Percentiles rank a stretch among this genome's conserved stretches.
Evolutionary conservation across 306 rosid species (phyloP).

Genomic region (Quercus rubra): DNA sequence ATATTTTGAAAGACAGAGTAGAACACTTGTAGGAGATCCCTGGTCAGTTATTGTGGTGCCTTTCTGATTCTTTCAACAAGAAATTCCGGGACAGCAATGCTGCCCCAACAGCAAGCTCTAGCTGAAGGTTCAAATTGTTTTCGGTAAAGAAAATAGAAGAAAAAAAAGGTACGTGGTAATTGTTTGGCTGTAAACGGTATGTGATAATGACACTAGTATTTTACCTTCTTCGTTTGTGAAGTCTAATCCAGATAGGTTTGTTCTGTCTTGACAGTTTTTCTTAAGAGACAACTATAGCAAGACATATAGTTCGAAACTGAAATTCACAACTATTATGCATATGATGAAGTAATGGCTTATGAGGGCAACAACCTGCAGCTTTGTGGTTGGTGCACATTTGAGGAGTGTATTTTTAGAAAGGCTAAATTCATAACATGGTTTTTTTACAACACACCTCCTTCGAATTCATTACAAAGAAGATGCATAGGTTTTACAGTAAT

Average conservation of each 20-base stretch:
- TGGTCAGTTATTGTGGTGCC: neutral
- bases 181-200: neutral
- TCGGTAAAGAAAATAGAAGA: neutral
- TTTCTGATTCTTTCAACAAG: constrained; percentile 50
- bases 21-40: neutral
- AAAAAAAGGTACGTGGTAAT: neutral
- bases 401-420: too few relatives aligned
- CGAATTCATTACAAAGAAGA: too few relatives aligned
- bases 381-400: too few relatives aligned
- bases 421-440: too few relatives aligned
- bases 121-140: constrained; percentile 34
- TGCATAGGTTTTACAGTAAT: too few relatives aligned
- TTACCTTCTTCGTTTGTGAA: neutral
- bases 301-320: too few relatives aligned
- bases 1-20: neutral
- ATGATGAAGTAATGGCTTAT: too few relatives aligned
- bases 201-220: neutral
- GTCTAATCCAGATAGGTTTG: neutral
- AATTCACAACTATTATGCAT: too few relatives aligned
- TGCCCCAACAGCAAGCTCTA: constrained; percentile 91
- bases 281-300: too few relatives aligned
- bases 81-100: constrained; percentile 80
- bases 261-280: too few relatives aligned
- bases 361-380: too few relatives aligned
- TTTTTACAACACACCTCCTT: too few relatives aligned